Percentiles rank a stretch among this genome's conserved stretches.
These are phyloP conservation scores for Pythium insidiosum DNA, from an alignment of 352 stramenopile genomes.

Conservation along the genomic window DNA sequence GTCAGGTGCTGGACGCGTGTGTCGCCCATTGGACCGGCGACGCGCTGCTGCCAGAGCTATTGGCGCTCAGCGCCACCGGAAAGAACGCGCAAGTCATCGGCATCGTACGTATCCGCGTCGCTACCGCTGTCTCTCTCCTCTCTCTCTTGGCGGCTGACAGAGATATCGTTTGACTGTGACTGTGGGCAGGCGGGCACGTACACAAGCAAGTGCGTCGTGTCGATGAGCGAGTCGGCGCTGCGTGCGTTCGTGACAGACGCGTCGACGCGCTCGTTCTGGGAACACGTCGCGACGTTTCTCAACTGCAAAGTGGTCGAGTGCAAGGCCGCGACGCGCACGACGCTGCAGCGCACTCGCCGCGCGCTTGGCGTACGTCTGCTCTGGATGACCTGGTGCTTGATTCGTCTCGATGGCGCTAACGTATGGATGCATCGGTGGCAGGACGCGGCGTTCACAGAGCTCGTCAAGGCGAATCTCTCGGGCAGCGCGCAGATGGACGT, in stretches of 20 bases:
- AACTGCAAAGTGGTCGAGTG: constrained; percentile 70
- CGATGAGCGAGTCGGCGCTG: constrained; percentile 30
- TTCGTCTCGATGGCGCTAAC: too few species aligned
- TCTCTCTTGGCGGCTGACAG: background rate
- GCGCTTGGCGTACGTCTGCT: constrained; percentile 33
- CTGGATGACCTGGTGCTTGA: background rate
- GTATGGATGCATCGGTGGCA: too few species aligned
- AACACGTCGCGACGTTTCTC: constrained; percentile 46
- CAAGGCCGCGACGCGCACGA: constrained; percentile 41
- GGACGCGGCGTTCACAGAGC: constrained; percentile 37
- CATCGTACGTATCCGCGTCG: constrained; percentile 12
- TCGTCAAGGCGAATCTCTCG: constrained; percentile 51
- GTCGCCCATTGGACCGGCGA: constrained; percentile 5
- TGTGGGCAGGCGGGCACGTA: constrained; percentile 24
- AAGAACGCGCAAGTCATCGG: constrained; percentile 17
- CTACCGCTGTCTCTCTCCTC: too few species aligned
- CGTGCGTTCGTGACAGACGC: constrained; percentile 32
- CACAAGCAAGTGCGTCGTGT: constrained; percentile 36
- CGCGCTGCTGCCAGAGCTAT: constrained; percentile 6
- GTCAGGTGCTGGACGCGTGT: constrained; percentile 7
- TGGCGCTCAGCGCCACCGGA: constrained; percentile 8
- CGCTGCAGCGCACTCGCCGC: constrained; percentile 37
- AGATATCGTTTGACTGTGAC: background rate
- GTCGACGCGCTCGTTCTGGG: constrained; percentile 33
- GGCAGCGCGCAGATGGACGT: constrained; percentile 47